Evolutionary conservation across 257 asterid genomes (phyloP), one percentile per base, ranked within the genome.

Genomic region (Nicotiana undulata): DNA sequence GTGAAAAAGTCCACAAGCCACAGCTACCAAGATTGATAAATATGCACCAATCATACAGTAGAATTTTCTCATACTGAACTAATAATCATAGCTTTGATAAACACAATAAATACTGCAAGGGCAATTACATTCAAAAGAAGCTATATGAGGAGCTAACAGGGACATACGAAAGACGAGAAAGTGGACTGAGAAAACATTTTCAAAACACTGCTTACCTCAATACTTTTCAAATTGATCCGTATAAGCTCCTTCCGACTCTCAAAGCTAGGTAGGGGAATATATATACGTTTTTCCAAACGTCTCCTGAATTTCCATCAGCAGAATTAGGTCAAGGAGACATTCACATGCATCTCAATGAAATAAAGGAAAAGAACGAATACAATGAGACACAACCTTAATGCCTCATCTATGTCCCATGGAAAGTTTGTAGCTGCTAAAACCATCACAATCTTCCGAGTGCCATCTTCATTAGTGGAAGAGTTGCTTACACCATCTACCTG

Each of bases 371-470:
- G 17, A 77, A 17, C 20, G 79, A 70, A 77, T 28, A 64, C 72
- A 82, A 83, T 15, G 72, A 82, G 81, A 80, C 22, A 65, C 60
- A 82, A 95, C 98, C 99, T 95, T 86, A 95, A 85, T 20, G 99
- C 99, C 89, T 95, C 98, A 78, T 93, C 99, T 74, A 95, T 95
- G 86, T 95, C 99, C 99, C 99, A 95, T 58, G 99, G 99, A 82
- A 95, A 95, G 85, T 95, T 93, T 56, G 99, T 95, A 61, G 99
- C 99, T 12, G 99, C 99, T 86, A 95, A 91, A 87, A 93, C 99
- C 99, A 95, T 95, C 82, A 95, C 98, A 82, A 95, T 83, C 88
- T 95, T 95, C 65, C 97, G 97, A 22, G 97, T 90, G 79, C 96
- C 97, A 34, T 95, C 97, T 87, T 95, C 99, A 79, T 95, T 95